phyloP scores from a whole-genome alignment of 202 grass and related monocot genomes.

The Setaria viridis region DNA sequence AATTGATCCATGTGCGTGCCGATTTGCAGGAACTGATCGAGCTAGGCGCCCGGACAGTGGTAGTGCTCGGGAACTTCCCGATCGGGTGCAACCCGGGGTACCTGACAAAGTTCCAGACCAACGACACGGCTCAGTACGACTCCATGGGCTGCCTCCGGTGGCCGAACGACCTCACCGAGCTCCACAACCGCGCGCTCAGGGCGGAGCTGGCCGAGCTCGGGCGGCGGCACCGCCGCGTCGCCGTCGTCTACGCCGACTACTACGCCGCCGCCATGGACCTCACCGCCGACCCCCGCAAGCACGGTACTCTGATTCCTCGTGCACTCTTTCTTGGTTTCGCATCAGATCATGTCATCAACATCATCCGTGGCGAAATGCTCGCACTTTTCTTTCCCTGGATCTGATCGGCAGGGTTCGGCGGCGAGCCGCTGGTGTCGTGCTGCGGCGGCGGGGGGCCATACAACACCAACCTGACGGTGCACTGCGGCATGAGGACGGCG shows the following conservation, averaged over 20 bases:
- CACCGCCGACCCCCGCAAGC: slow-evolving; percentile 34
- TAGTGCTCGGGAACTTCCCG: slow-evolving; percentile 61
- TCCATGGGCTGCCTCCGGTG: slow-evolving; percentile 57
- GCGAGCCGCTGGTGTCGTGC: slow-evolving; percentile 48
- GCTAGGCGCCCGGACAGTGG: slow-evolving; percentile 46
- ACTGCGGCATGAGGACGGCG: neutral
- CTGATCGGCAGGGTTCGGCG: slow-evolving; percentile 30
- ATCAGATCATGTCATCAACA: neutral
- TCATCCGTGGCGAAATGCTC: neutral
- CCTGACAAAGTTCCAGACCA: slow-evolving; percentile 41
- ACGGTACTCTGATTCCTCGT: neutral
- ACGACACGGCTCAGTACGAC: slow-evolving; percentile 49
- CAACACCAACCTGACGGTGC: slow-evolving; percentile 1
- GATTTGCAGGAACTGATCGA: slow-evolving; percentile 53
- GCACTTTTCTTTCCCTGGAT: neutral
- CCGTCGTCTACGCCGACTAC: slow-evolving; percentile 62
- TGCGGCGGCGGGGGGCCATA: slow-evolving; percentile 52
- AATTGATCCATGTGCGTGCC: too few species aligned
- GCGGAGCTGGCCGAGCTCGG: slow-evolving; percentile 21
- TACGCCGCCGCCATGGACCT: slow-evolving; percentile 41
- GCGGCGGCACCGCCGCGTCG: neutral
- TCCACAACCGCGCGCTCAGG: slow-evolving; percentile 55
- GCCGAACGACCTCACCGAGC: slow-evolving; percentile 48
- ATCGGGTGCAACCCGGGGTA: slow-evolving; percentile 53
- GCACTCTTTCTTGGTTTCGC: neutral